Base-by-base conservation (phyloP, 331 rosid genomes). In the Malus hybrid region DNA sequence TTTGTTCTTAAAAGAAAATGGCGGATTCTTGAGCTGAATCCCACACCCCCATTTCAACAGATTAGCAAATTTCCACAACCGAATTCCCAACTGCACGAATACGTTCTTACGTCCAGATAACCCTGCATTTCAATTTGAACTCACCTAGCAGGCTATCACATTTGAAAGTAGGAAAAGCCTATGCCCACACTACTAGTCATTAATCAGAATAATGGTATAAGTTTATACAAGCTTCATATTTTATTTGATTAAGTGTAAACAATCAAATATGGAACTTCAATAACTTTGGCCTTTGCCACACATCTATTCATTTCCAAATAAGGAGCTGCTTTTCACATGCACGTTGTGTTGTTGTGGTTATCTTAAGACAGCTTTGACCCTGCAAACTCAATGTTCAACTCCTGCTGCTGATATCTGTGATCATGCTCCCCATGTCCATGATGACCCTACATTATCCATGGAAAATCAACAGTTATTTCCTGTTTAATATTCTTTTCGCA, bases 381-480 rank as follows among this genome's bases (percentile, higher is more conserved):
- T 20, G 74, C 62, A 74, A 66, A 75, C 65, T 60, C 75, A 68
- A 60, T 64, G 39, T 36, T 63, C 77, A 71, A 67, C 22, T 32
- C 72, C 14, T 67, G 75, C 22, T 14, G 34, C 76, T 67, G 15
- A 22, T 28, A 69, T 67, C 67, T 67, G 61, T 60, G 64, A 74
- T 76, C 65, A 70, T 67, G 81, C 79, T 56, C 42, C 70, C 76
- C 81, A 83, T 71, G 79, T 78, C 65, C 46, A 32, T 20, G 55
- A 15, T 48, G 78, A 59, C 75, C 73, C 76, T 69, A 77, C 76
- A 61, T 69, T 44, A 36, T 48, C 55, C 36, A 52, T 33, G 34
- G 69, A 46, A 76, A 81, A 65, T 61, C 65, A 72, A 56, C 70
- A n/a, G 60, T 56, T 42, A 69, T 60, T 56, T 33, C 70, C 36